Conservation (phyloP, 169 alveolate species). For the Cytauxzoon felis region DNA sequence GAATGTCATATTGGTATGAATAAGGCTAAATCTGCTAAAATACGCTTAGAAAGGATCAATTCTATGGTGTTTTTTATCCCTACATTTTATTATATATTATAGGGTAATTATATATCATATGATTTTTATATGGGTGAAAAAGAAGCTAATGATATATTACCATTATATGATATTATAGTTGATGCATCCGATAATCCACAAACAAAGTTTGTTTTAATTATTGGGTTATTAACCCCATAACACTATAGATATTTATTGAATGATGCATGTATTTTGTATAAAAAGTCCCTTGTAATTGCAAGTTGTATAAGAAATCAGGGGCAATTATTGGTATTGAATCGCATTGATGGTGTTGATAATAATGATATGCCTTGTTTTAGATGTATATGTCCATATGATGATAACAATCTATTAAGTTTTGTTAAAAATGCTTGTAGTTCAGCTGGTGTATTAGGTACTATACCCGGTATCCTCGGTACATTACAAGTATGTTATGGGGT, state of each 20-base stretch:
- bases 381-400: slow-evolving; percentile 59
- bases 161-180: slow-evolving; percentile 65
- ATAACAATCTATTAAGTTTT: slow-evolving; percentile 42
- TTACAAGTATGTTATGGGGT: slow-evolving; percentile 37
- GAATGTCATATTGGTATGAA: slow-evolving; percentile 70
- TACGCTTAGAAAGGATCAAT: slow-evolving; percentile 57
- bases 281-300: slow-evolving; percentile 65
- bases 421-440: slow-evolving; percentile 61
- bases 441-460: slow-evolving; percentile 69
- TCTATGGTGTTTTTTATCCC: slow-evolving; percentile 35
- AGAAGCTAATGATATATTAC: slow-evolving; percentile 62
- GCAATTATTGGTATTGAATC: slow-evolving; percentile 66
- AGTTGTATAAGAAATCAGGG: slow-evolving; percentile 72
- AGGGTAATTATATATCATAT: slow-evolving; percentile 51
- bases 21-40: slow-evolving; percentile 74
- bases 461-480: slow-evolving; percentile 72
- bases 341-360: neutral
- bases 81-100: neutral
- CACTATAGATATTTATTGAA: slow-evolving; percentile 61
- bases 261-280: slow-evolving; percentile 66
- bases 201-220: slow-evolving; percentile 9
- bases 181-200: slow-evolving; percentile 72
- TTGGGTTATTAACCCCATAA: neutral
- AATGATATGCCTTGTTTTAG: slow-evolving; percentile 61
- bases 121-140: slow-evolving; percentile 55